phyloP scores from a whole-genome alignment of 2,329 filamentous ascomycete genomes.

The Intubia oerlemansii region DNA sequence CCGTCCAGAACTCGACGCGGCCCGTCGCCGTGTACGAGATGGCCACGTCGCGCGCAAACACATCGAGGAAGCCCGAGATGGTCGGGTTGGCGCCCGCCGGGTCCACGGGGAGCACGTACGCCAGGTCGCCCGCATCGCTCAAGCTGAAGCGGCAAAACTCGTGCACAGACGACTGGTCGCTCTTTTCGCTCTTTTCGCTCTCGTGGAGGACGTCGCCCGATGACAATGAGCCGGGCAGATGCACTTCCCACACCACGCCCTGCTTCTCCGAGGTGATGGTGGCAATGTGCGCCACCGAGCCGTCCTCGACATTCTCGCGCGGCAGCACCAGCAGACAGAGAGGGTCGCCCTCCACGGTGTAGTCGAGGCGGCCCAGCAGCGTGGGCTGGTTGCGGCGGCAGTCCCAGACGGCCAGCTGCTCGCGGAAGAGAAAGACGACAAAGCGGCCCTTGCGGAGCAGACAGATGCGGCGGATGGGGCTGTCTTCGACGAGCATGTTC shows the following conservation, averaged over 20 bases:
- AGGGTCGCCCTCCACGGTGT: constrained; percentile 44
- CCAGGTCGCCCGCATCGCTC: constrained; percentile 32
- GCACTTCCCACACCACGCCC: constrained; percentile 64
- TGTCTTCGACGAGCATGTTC: constrained; percentile 42
- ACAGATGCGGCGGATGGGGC: constrained; percentile 62
- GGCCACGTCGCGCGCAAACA: constrained; percentile 69
- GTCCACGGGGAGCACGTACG: constrained; percentile 61
- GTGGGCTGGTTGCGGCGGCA: constrained; percentile 37
- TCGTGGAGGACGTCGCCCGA: too few species aligned
- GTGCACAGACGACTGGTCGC: constrained; percentile 21
- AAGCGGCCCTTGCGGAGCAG: constrained; percentile 59
- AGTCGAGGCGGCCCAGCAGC: constrained; percentile 35
- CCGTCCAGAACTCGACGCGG: constrained; percentile 67
- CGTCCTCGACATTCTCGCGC: constrained; percentile 30
- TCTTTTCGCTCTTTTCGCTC: too few species aligned
- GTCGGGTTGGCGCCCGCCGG: constrained; percentile 55
- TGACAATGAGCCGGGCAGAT: too few species aligned
- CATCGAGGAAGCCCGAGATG: constrained; percentile 60
- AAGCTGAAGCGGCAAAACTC: constrained; percentile 56
- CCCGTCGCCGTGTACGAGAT: constrained; percentile 65
- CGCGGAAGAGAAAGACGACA: constrained; percentile 57
- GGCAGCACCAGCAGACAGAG: constrained; percentile 64
- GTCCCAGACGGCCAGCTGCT: constrained; percentile 60
- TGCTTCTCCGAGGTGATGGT: constrained; percentile 60
- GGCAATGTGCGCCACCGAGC: constrained; percentile 48